Conservation (phyloP, 306 rosid genomes). For the Sicyos edulis region DNA sequence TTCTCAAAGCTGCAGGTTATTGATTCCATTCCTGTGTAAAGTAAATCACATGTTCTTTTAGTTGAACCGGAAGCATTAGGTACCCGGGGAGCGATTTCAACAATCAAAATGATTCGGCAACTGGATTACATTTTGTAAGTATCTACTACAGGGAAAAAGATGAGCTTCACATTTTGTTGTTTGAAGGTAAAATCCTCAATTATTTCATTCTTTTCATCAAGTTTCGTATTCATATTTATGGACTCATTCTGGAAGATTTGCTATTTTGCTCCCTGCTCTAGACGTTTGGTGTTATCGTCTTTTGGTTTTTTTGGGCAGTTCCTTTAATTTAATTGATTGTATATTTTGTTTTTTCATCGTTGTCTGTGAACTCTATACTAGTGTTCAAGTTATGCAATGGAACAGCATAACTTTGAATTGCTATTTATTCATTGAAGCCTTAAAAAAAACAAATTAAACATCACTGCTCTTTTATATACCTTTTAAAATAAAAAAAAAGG, state of each 20-base stretch:
- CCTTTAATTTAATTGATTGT: conserved; percentile 8
- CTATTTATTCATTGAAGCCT: too few species aligned
- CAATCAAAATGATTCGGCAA: background rate
- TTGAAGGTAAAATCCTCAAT: conserved; percentile 9
- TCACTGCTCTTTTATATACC: too few species aligned
- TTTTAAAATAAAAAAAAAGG: too few species aligned
- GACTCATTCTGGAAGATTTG: background rate
- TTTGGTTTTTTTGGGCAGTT: background rate
- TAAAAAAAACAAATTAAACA: too few species aligned
- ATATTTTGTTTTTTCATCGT: background rate
- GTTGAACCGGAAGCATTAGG: background rate
- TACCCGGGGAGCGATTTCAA: background rate
- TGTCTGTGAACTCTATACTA: conserved; percentile 1
- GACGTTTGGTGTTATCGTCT: background rate
- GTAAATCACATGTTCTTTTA: background rate
- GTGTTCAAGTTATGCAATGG: background rate
- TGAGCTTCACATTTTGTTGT: background rate
- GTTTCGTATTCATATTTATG: background rate
- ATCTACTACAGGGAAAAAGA: background rate
- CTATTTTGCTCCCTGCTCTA: conserved; percentile 10
- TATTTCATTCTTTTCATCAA: conserved; percentile 14
- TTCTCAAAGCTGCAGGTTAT: conserved; percentile 94
- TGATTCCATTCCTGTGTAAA: conserved; percentile 29
- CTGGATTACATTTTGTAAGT: conserved; percentile 20
- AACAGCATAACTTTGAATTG: background rate